phyloP scores from a whole-genome alignment of 2,329 filamentous ascomycete species.

The Verticillium klebahnii region DNA sequence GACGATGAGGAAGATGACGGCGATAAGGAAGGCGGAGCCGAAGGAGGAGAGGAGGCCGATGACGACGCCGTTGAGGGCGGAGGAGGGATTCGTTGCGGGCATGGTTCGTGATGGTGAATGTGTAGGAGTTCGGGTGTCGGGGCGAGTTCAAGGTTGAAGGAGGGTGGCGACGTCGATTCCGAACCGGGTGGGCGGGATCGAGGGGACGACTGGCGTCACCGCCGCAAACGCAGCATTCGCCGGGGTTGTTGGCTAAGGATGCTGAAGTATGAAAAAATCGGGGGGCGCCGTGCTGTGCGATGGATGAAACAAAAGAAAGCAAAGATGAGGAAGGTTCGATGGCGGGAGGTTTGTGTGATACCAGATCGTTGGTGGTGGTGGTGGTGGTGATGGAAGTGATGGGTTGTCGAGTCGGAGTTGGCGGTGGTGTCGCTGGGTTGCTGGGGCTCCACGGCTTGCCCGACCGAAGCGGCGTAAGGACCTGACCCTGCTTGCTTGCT shows the following conservation, averaged over 20 bases:
- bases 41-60: constrained; percentile 95
- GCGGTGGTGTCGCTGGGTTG: neutral
- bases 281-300: neutral
- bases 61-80: constrained; percentile 69
- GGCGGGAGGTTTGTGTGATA: neutral
- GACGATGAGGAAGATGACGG: constrained; percentile 72
- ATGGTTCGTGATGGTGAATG: constrained; percentile 2
- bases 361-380: neutral
- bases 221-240: constrained; percentile 14
- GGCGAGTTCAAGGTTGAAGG: neutral
- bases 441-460: neutral
- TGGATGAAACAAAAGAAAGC: neutral
- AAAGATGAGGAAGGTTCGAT: neutral
- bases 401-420: neutral
- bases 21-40: constrained; percentile 81
- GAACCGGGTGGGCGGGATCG: constrained; percentile 7
- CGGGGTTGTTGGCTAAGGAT: neutral
- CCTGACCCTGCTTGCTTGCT: neutral
- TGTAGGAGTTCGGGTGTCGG: neutral
- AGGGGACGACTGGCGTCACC: constrained; percentile 16
- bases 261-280: neutral
- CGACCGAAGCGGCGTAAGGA: neutral
- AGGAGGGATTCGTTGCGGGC: constrained; percentile 27
- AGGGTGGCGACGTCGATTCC: constrained; percentile 1
- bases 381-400: neutral